Base-by-base conservation (phyloP, 1,284 basidiomycete genomes). In the Papiliotrema laurentii region DNA sequence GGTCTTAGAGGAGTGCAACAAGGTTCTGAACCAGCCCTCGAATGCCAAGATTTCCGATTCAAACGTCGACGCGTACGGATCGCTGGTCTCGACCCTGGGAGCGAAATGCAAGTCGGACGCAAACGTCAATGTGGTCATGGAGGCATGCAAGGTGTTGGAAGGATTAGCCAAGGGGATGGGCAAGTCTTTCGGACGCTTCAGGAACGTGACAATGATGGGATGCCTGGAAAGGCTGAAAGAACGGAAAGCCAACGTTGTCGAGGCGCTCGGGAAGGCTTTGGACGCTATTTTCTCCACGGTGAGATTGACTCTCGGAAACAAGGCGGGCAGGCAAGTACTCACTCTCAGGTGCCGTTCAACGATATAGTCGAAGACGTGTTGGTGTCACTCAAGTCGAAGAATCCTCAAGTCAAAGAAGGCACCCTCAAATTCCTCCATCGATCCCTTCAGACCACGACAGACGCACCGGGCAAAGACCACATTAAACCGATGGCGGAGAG, bases 391-490 rank as follows among this genome's bases (percentile, higher is more conserved):
- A 84, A 84, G 61, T 86, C 87, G 55, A 98, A 98, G 77, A 98
- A 97, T 68, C 96, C 96, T 1, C 90, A 96, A 70, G 89, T 97
- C 38, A 96, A 96, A 68, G 90, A 96, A 70, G 89, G 91, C 14
- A 86, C 92, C 0, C 77, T 97, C 58, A 89, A 88, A 63, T 97
- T 96, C 68, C 76, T 97, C 19, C 82, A 80, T 18, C 83, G 96
- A 40, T 89, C 84, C 65, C 80, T 99, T 39, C 76, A 83, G 1
- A 71, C 69, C 2, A 85, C 83, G 0, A 82, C 84, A 1, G 78
- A 80, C 14, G 65, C 72, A 16, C 83, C 90, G 0, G 79, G 80
- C 37, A 81, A 83, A 38, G 76, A 80, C 3, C 89, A 94, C 62
- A 77, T 97, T 58, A 94, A 97, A 67, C 81, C 85, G 1, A 75